Base-by-base conservation (phyloP, 352 stramenopile genomes). In the Globisporangium middletonii region DNA sequence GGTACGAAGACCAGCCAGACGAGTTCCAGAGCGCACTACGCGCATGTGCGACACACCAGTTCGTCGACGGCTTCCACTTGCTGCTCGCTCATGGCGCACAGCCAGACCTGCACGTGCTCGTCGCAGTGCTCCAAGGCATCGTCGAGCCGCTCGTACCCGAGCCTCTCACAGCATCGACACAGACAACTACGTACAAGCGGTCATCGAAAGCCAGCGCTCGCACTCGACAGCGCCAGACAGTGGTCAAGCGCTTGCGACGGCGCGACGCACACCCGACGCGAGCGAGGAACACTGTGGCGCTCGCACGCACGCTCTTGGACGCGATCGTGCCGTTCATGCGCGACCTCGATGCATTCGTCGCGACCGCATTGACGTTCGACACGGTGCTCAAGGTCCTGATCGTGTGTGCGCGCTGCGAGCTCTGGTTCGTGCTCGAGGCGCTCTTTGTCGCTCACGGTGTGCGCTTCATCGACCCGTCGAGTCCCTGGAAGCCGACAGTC, bases 381-480 rank as follows among this genome's bases (percentile, higher is more conserved):
- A 53, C 65, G 16, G 41, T 83, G 2, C 62, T 77, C 16, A 71
- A 72, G 28, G 59, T 78, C 5, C 45, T 88, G 6, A 75, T 85
- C 38, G 59, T 76, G 18, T 85, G 72, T 23, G 75, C 73, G 7
- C 73, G 68, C 28, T 77, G 72, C 38, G 55, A 72, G 23, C 61
- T 85, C 43, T 88, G 78, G 75, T 66, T 70, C 18, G 68, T 83
- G 15, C 50, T 88, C 2, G 51, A 75, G 5, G 33, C 53, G 1
- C 37, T 85, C 27, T 85, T 88, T 23, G 57, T 82, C 16, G 52
- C 50, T 1, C 70, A 85, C 26, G 52, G 65, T 4, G 23, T 59
- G 9, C 64, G 61, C 41, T 83, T 83, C 37, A 11, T 71, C 8
- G 60, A 74, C 35, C 57, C 59, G 9, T 37, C 74, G n/a, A 85